Base-by-base conservation (phyloP, 2,329 filamentous ascomycete species). In the Apiospora saccharicola region DNA sequence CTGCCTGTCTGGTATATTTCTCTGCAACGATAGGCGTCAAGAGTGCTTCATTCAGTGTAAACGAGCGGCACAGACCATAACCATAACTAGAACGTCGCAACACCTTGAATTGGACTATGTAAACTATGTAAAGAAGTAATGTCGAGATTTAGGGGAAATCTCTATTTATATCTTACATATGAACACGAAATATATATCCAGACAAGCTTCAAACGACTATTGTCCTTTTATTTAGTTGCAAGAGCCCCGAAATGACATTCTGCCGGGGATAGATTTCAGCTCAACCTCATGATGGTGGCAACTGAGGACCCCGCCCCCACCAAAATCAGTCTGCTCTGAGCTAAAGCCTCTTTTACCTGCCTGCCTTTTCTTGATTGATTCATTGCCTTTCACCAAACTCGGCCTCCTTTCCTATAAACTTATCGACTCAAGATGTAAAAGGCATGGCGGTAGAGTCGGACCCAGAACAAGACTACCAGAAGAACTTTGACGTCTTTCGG, bases 401-500 rank as follows among this genome's bases (percentile, higher is more conserved):
- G 19, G 14, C 46, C 46, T 47, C 46, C 16, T 7, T 7, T 6
- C 49, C 4, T 13, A 24, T 14, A 26, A 3, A 24, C 8, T 4
- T n/a, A 8, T 6, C 30, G 19, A 37, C 49, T n/a, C 53, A 51
- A 51, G 4, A 24, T 37, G 30, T 64, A 7, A 34, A n/a, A 13
- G 57, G 7, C 19, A 64, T 41, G 34, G 34, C 34, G 4, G 34
- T 2, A 1, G 57, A 64, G 34, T 41, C 16, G 19, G 57, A 64
- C 19, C 30, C 57, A 41, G 57, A 41, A 10, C 30, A 64, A 64
- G 75, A 79, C 43, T 73, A 79, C 30, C 72, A 76, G 46, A 73
- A 74, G 71, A 94, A 94, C 77, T 92, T 90, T 79, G 88, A 90
- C 70, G 84, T 90, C 67, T 95, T 96, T 81, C 87, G 92, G 71